A percentile compares a stretch with the other conserved stretches of the same genome.
phyloP scores from a whole-genome alignment of 176 grass and related monocot genomes.

The Raddia guianensis region DNA sequence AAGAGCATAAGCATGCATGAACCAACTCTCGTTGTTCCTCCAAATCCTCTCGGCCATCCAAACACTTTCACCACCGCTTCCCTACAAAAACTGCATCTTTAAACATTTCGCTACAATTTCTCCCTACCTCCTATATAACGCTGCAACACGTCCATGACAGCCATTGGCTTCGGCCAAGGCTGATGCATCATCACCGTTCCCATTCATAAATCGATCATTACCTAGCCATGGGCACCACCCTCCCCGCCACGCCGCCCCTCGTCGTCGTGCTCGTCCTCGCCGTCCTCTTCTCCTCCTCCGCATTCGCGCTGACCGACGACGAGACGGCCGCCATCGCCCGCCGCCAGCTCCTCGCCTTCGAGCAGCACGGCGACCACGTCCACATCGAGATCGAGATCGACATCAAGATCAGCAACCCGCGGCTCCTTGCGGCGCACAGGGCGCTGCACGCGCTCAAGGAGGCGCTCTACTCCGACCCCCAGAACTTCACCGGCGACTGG shows the following conservation, averaged over 20 bases:
- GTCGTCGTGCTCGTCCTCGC: not conserved
- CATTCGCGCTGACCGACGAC: not conserved
- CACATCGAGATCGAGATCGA: constrained; percentile 18
- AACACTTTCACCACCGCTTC: not conserved
- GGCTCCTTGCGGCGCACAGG: not conserved
- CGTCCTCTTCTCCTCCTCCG: not conserved
- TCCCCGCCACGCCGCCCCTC: not conserved
- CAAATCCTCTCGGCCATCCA: constrained; percentile 14
- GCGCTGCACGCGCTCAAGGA: constrained; percentile 21
- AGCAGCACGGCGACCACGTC: constrained; percentile 6
- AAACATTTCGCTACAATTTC: not conserved
- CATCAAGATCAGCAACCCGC: constrained; percentile 39
- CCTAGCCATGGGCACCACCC: constrained; percentile 26
- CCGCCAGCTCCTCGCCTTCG: not conserved
- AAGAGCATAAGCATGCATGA: not conserved
- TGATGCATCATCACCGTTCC: not conserved
- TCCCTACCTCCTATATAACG: not conserved
- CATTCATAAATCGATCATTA: not conserved
- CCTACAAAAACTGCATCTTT: not conserved
- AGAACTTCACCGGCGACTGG: constrained; percentile 47
- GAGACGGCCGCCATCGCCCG: not conserved
- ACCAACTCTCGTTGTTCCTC: not conserved
- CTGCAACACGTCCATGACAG: not conserved
- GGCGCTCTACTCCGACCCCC: constrained; percentile 23
- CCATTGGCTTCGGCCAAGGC: constrained; percentile 23